Evolutionary conservation across 2,329 filamentous ascomycete genomes (phyloP).

Genomic region (Talaromyces marneffei): DNA sequence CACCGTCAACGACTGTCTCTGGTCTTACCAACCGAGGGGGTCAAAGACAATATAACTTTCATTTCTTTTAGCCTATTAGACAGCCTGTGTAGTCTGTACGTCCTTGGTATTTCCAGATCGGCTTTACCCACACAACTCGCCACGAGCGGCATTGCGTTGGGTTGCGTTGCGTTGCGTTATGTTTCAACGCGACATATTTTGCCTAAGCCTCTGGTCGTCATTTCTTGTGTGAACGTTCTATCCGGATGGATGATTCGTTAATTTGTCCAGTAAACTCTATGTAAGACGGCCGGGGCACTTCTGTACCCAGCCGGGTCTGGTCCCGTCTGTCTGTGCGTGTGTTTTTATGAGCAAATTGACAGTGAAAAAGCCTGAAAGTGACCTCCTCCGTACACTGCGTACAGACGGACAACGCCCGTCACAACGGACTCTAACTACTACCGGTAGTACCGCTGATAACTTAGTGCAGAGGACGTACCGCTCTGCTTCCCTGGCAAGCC

Average conservation of each 20-base stretch:
- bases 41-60: neutral
- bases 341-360: too few species aligned
- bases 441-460: neutral
- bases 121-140: neutral
- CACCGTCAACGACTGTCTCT: neutral
- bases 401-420: too few species aligned
- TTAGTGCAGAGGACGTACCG: neutral
- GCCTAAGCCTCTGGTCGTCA: neutral
- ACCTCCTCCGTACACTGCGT: too few species aligned
- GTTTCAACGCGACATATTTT: neutral
- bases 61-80: too few species aligned
- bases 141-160: slow-evolving; percentile 1
- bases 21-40: neutral
- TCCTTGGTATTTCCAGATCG: too few species aligned
- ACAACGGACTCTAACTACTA: too few species aligned
- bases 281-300: neutral
- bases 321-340: neutral
- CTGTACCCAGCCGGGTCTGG: neutral
- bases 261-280: neutral
- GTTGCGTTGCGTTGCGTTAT: neutral
- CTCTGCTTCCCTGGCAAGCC: neutral
- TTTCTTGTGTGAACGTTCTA: neutral
- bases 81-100: too few species aligned
- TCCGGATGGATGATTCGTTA: neutral
- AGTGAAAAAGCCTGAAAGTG: too few species aligned